phyloP scores from a whole-genome alignment of 2,329 filamentous ascomycete species.

The Colletotrichum euphorbiae region DNA sequence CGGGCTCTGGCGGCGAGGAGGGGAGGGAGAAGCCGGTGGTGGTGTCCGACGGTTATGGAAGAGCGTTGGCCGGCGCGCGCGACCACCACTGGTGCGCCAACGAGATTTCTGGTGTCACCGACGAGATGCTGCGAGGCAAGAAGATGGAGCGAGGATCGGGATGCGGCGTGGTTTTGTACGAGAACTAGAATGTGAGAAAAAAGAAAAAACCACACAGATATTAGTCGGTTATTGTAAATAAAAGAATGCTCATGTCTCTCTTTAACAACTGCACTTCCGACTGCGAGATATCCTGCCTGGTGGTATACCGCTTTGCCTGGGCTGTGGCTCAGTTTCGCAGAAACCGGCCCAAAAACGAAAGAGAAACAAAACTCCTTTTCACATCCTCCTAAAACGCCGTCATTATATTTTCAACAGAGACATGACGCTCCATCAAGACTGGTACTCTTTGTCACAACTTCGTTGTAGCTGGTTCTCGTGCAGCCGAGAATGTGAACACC shows the following conservation, averaged over 20 bases:
- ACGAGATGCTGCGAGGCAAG: constrained; percentile 48
- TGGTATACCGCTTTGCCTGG: constrained; percentile 25
- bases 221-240: not conserved
- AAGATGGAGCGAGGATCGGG: constrained; percentile 16
- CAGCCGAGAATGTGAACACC: not conserved
- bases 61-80: too few species aligned
- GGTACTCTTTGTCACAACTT: not conserved
- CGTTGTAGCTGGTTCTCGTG: too few species aligned
- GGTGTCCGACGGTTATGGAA: too few species aligned
- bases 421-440: not conserved
- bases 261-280: not conserved
- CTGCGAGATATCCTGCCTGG: constrained; percentile 21
- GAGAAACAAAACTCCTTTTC: constrained; percentile 25
- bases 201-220: not conserved
- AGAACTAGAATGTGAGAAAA: not conserved
- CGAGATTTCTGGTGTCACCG: constrained; percentile 61
- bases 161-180: constrained; percentile 6
- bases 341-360: not conserved
- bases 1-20: constrained; percentile 43
- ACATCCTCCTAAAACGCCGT: constrained; percentile 28
- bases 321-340: not conserved
- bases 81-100: constrained; percentile 55
- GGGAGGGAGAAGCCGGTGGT: too few species aligned
- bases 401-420: constrained; percentile 20
- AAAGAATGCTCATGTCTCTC: not conserved